Conservation (phyloP, 768 basidiomycete genomes). For the Favolaschia claudopus region DNA sequence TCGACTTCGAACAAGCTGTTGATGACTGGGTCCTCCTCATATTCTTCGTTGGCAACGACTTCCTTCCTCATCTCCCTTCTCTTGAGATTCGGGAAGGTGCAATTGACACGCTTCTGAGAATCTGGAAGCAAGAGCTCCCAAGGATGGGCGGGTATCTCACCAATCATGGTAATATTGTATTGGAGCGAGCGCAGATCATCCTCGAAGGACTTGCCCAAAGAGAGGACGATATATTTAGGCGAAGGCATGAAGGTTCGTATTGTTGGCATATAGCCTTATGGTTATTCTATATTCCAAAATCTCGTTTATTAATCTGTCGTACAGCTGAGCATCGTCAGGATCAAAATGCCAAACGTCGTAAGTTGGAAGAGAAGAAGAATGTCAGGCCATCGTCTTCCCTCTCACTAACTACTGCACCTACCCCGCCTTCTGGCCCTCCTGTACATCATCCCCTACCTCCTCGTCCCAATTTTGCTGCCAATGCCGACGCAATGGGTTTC, state of each 20-base stretch:
- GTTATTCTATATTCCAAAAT: constrained; percentile 1
- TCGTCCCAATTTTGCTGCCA: constrained; percentile 76
- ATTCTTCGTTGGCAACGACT: constrained; percentile 99
- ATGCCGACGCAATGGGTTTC: constrained; percentile 79
- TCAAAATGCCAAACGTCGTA: constrained; percentile 88
- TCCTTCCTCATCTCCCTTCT: constrained; percentile 96
- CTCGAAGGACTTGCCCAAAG: constrained; percentile 92
- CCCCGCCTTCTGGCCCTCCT: constrained; percentile 40
- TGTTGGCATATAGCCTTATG: constrained; percentile 24
- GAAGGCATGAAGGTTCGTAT: constrained; percentile 87
- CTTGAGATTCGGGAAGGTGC: constrained; percentile 99
- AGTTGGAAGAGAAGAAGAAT: constrained; percentile 59
- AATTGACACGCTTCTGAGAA: constrained; percentile 94
- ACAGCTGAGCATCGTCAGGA: constrained; percentile 95
- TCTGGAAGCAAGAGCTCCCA: constrained; percentile 93
- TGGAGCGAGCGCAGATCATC: constrained; percentile 90
- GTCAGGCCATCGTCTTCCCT: constrained; percentile 56
- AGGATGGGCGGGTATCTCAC: constrained; percentile 98
- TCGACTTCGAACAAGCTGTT: constrained; percentile 94
- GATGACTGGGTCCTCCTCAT: constrained; percentile 99
- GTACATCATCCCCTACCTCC: constrained; percentile 57
- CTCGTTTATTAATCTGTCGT: constrained; percentile 30
- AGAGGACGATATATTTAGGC: constrained; percentile 96
- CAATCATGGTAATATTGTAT: constrained; percentile 88
- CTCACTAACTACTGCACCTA: constrained; percentile 54